Percentiles rank a stretch among this genome's conserved stretches.
Conservation (phyloP, 225 moss, liverwort and hornwort species). For the Takakia lepidozioides region DNA sequence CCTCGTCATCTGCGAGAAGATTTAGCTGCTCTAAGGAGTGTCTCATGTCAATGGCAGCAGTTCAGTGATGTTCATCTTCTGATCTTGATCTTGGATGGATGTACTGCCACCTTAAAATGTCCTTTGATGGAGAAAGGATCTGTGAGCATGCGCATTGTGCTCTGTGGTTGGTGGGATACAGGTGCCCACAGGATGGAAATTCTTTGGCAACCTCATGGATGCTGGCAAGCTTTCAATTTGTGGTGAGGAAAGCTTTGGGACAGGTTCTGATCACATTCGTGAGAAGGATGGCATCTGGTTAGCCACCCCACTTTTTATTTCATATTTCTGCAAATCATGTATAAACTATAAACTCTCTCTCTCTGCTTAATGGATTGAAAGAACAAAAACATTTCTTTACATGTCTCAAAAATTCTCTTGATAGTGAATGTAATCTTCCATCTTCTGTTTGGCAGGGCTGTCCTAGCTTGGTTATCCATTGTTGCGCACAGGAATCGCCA, state of each 20-base stretch:
- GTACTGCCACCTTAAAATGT: no score
- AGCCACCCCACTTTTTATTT: slow-evolving; percentile 3
- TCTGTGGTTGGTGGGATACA: slow-evolving; percentile 8
- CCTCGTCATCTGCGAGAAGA: no score
- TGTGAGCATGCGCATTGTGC: not conserved
- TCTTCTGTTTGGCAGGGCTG: slow-evolving; percentile 36
- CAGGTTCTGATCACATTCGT: slow-evolving; percentile 89
- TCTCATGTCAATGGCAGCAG: no score
- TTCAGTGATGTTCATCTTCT: no score
- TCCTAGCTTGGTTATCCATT: slow-evolving; percentile 49
- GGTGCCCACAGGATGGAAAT: slow-evolving; percentile 96
- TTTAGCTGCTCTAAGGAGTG: no score
- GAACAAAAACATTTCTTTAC: no score
- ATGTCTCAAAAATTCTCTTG: no score
- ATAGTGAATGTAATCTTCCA: no score
- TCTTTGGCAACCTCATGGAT: slow-evolving; percentile 94
- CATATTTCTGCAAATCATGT: not conserved
- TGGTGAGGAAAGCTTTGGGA: slow-evolving; percentile 97
- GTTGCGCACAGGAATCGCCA: slow-evolving; percentile 62
- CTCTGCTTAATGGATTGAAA: no score
- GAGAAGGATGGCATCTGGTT: slow-evolving; percentile 99
- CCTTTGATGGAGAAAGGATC: no score
- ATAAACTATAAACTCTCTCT: no score
- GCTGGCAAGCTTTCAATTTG: slow-evolving; percentile 73
- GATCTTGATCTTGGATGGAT: no score